Evolutionary conservation across 176 grass and related monocot genomes (phyloP).

Genomic region (Eremochloa ophiuroides): DNA sequence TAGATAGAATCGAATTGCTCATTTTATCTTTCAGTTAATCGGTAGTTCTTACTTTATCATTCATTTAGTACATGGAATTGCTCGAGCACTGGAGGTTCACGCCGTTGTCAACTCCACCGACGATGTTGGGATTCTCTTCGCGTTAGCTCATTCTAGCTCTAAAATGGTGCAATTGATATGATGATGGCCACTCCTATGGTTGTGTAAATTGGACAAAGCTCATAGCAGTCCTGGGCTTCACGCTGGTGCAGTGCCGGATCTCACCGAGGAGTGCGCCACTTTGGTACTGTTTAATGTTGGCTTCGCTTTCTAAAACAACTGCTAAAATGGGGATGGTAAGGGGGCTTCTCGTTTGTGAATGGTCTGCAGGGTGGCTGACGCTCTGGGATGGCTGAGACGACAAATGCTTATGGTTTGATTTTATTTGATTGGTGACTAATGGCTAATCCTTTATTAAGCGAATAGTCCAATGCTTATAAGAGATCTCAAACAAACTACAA

Average conservation of each 20-base stretch:
- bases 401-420: conserved; percentile 77
- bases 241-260: conserved; percentile 60
- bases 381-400: conserved; percentile 85
- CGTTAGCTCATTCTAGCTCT: not conserved
- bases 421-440: not conserved
- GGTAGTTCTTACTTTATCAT: not conserved
- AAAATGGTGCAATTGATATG: no score
- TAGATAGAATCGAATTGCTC: no score
- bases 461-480: no score
- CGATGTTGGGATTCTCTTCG: conserved; percentile 39
- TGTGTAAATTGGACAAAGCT: conserved; percentile 77
- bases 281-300: conserved; percentile 43
- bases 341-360: conserved; percentile 1
- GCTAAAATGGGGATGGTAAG: not conserved
- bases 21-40: no score
- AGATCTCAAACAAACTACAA: no score
- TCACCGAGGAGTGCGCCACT: conserved; percentile 78
- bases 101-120: conserved; percentile 95
- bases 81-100: conserved; percentile 54
- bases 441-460: no score
- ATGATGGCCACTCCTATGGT: no score
- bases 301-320: conserved; percentile 13
- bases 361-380: conserved; percentile 74
- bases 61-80: not conserved
- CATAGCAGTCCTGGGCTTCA: conserved; percentile 84